Percentiles rank a stretch among this genome's conserved stretches.
These are phyloP conservation scores for Stenogyne calaminthoides DNA, from an alignment of 305 asterid species.

Conservation along the genomic window DNA sequence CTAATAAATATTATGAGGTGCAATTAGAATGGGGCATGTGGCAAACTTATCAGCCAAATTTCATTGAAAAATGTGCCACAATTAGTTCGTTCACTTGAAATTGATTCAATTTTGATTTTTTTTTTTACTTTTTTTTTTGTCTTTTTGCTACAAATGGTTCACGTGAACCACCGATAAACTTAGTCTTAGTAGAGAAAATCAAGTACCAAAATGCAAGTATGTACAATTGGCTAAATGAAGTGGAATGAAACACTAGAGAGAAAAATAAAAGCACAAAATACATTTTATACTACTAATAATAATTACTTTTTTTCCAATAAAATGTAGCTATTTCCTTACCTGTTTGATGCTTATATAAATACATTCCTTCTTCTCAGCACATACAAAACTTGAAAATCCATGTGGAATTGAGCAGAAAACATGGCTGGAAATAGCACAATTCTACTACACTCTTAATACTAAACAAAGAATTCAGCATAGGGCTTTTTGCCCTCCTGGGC, in stretches of 20 bases:
- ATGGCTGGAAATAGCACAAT: conserved; percentile 66
- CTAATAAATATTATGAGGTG: too few species aligned
- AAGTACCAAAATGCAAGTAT: background rate
- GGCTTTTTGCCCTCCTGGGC: conserved; percentile 12
- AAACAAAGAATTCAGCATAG: conserved; percentile 32
- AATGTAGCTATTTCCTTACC: conserved; percentile 65
- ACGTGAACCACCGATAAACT: too few species aligned
- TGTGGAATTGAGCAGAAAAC: conserved; percentile 48
- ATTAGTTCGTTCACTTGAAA: too few species aligned
- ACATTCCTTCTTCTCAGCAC: conserved; percentile 24
- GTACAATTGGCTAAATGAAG: too few species aligned
- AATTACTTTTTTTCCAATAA: conserved; percentile 16
- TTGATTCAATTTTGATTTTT: too few species aligned
- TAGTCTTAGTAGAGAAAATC: background rate
- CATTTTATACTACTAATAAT: conserved; percentile 28
- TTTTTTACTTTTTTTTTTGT: too few species aligned
- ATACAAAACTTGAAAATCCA: conserved; percentile 32
- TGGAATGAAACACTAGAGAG: too few species aligned
- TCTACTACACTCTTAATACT: conserved; percentile 29
- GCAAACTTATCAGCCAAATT: too few species aligned
- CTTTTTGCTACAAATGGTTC: too few species aligned
- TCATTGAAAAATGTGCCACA: too few species aligned
- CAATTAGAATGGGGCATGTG: too few species aligned
- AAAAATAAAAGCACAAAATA: conserved; percentile 4
- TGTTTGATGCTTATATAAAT: conserved; percentile 57